A percentile compares a stretch with the other conserved stretches of the same genome.
Conservation (phyloP, 1,284 basidiomycete species). For the Polyporus tsugae region DNA sequence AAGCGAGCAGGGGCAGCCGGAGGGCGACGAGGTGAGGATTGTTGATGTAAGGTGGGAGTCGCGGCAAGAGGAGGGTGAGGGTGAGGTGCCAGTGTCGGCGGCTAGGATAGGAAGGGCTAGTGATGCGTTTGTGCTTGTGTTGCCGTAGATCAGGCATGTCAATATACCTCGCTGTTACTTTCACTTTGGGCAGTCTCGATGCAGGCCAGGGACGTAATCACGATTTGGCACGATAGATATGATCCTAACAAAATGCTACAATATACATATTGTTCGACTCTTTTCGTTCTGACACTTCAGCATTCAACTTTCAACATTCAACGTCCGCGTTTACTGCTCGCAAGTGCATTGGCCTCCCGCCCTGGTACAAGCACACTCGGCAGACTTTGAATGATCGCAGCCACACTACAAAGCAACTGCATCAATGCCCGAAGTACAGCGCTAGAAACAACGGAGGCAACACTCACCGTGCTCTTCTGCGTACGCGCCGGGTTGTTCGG, state of each 20-base stretch:
- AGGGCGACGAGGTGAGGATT: conserved; percentile 58
- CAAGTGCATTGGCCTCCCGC: conserved; percentile 19
- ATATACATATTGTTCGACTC: neutral
- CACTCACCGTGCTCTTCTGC: conserved; percentile 10
- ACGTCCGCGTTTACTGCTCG: conserved; percentile 6
- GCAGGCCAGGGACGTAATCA: neutral
- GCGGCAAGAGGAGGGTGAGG: conserved; percentile 20
- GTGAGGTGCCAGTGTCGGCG: conserved; percentile 13
- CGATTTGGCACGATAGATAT: neutral
- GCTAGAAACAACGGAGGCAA: neutral
- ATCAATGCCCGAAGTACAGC: neutral
- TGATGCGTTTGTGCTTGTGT: conserved; percentile 25
- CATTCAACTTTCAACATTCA: neutral
- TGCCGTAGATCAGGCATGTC: conserved; percentile 15
- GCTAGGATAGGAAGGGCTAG: conserved; percentile 8
- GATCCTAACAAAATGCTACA: neutral
- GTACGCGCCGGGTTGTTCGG: conserved; percentile 32
- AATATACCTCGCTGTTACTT: neutral
- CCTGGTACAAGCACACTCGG: conserved; percentile 21
- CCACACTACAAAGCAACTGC: conserved; percentile 9
- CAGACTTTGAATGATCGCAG: conserved; percentile 15
- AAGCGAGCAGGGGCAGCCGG: conserved; percentile 26
- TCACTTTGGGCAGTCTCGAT: neutral
- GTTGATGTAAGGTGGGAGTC: conserved; percentile 52
- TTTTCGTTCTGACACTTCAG: neutral